A percentile compares a stretch with the other conserved stretches of the same genome.
Conservation (phyloP, 306 rosid genomes). For the Acacia acuminata region DNA sequence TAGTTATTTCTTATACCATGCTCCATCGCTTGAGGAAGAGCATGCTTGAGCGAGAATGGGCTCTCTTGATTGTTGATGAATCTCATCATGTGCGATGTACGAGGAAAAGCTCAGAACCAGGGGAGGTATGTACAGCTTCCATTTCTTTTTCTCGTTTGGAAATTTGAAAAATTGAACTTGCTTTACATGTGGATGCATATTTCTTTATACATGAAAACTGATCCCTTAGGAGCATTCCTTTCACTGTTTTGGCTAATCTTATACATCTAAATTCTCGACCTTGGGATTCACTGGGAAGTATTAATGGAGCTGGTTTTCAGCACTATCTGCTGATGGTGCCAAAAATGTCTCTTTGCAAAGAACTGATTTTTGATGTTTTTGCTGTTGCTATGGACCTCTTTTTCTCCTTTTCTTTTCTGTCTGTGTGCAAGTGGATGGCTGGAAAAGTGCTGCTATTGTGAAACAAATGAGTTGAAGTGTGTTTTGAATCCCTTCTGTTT, state of each 20-base stretch:
- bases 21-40: constrained; percentile 81
- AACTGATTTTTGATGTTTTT: neutral
- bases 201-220: constrained; percentile 14
- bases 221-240: neutral
- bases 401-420: neutral
- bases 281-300: neutral
- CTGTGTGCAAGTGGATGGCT: constrained; percentile 4
- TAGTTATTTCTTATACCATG: constrained; percentile 93
- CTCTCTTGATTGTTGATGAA: constrained; percentile 85
- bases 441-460: constrained; percentile 13
- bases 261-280: neutral
- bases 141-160: constrained; percentile 23
- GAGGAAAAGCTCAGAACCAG: constrained; percentile 76
- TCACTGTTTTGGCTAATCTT: neutral
- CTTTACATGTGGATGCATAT: neutral
- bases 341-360: neutral
- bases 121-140: constrained; percentile 59
- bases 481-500: constrained; percentile 19
- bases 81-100: constrained; percentile 92
- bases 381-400: neutral
- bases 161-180: constrained; percentile 19
- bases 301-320: neutral
- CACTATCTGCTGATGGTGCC: neutral
- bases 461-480: neutral
- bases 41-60: constrained; percentile 85